Conservation (phyloP, 2,329 filamentous ascomycete genomes). For the Lasiodiplodia sp. region DNA sequence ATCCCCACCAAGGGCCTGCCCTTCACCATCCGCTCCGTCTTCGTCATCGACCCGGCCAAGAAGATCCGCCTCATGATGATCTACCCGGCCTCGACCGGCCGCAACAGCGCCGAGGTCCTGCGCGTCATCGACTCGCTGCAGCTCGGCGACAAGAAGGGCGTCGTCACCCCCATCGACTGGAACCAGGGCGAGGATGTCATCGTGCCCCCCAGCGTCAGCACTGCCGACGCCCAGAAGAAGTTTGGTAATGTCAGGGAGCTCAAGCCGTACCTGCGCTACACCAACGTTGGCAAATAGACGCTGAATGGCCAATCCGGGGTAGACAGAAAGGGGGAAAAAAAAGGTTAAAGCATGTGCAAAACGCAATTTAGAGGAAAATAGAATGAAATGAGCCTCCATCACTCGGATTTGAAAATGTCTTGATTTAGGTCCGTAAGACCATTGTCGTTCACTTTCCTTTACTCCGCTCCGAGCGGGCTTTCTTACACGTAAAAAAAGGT, state of each 20-base stretch:
- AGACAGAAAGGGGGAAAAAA: neutral
- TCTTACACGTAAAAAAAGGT: constrained; percentile 14
- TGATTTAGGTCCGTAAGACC: constrained; percentile 11
- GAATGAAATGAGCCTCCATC: neutral
- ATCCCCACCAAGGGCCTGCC: constrained; percentile 64
- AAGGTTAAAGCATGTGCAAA: neutral
- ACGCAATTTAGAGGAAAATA: neutral
- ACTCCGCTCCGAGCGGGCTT: constrained; percentile 4
- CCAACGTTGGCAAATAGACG: constrained; percentile 36
- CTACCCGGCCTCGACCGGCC: constrained; percentile 68
- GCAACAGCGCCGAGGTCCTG: constrained; percentile 62
- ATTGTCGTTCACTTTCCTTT: constrained; percentile 16
- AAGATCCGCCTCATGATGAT: constrained; percentile 68
- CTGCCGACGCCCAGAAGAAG: constrained; percentile 64
- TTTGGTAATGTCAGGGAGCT: constrained; percentile 68
- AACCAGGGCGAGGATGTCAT: constrained; percentile 67
- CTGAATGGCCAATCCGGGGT: neutral
- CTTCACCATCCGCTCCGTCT: constrained; percentile 71
- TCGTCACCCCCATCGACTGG: constrained; percentile 71
- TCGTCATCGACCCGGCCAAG: constrained; percentile 71
- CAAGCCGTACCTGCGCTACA: constrained; percentile 69
- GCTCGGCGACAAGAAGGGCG: constrained; percentile 65
- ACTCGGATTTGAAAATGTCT: constrained; percentile 15
- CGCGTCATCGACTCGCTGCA: constrained; percentile 61
- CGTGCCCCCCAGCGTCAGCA: constrained; percentile 66